Percentiles rank a stretch among this genome's conserved stretches.
Evolutionary conservation across 2,329 filamentous ascomycete genomes (phyloP).

Genomic region (Fusarium pseudoanthophilum): DNA sequence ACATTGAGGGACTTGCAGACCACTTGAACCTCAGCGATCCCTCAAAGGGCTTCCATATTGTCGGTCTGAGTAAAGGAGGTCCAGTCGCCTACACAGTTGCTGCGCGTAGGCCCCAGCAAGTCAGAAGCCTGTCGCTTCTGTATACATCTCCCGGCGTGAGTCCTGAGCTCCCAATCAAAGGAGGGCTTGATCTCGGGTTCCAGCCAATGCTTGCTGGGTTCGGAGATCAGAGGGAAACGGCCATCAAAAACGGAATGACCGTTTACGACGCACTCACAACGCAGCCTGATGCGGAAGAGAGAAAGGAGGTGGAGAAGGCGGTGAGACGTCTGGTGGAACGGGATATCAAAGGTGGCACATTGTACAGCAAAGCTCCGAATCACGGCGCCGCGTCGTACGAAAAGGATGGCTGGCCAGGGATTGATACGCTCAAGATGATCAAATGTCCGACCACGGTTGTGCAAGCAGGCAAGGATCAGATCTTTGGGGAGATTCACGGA

Average conservation of each 20-base stretch:
- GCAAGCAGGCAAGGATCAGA: conserved; percentile 45
- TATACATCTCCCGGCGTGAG: conserved; percentile 38
- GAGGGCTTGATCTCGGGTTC: not conserved
- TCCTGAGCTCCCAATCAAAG: conserved; percentile 19
- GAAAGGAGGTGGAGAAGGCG: not conserved
- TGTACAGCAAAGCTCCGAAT: conserved; percentile 44
- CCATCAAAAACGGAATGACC: not conserved
- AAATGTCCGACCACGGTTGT: conserved; percentile 45
- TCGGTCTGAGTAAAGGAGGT: conserved; percentile 45
- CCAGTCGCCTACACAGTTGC: conserved; percentile 40
- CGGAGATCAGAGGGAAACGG: not conserved
- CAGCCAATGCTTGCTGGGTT: not conserved
- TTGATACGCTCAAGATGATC: conserved; percentile 36
- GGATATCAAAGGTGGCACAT: conserved; percentile 37
- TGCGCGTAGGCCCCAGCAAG: conserved; percentile 19
- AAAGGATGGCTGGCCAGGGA: conserved; percentile 39
- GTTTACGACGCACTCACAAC: conserved; percentile 19
- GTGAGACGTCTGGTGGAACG: conserved; percentile 7
- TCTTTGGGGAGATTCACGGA: conserved; percentile 43
- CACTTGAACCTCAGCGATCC: conserved; percentile 36
- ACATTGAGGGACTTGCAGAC: conserved; percentile 43
- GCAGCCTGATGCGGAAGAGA: conserved; percentile 18
- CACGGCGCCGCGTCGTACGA: conserved; percentile 40
- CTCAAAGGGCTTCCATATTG: conserved; percentile 37
- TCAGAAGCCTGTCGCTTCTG: conserved; percentile 41